A percentile compares a stretch with the other conserved stretches of the same genome.
phyloP scores from a whole-genome alignment of 1,284 basidiomycete genomes.

The Ustilago curta region DNA sequence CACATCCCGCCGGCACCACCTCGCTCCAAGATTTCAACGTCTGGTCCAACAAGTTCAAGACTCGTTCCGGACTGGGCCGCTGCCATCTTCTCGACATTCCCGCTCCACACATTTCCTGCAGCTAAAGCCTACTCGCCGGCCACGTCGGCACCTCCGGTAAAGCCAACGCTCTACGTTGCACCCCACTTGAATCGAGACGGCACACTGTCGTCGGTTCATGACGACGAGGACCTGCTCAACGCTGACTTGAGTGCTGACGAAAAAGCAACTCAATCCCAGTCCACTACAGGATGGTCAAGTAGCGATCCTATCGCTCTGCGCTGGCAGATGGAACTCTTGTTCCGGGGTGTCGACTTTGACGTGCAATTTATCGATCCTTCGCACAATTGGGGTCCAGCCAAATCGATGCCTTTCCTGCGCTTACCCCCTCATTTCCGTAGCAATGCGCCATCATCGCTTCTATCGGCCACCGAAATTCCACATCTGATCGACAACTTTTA shows the following conservation, averaged over 20 bases:
- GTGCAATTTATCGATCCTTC: conserved; percentile 49
- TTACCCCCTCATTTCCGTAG: conserved; percentile 35
- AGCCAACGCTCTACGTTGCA: conserved; percentile 48
- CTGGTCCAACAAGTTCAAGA: conserved; percentile 9
- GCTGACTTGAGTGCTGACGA: conserved; percentile 5
- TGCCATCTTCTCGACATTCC: conserved; percentile 47
- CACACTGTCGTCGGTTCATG: conserved; percentile 13
- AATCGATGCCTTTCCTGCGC: conserved; percentile 56
- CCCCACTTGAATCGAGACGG: conserved; percentile 48
- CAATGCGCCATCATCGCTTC: conserved; percentile 26
- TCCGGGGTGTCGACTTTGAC: conserved; percentile 48
- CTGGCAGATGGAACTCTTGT: conserved; percentile 63
- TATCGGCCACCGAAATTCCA: conserved; percentile 32
- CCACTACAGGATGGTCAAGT: conserved; percentile 52
- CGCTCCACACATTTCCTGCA: conserved; percentile 40
- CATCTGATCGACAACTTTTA: conserved; percentile 56
- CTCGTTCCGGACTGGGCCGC: conserved; percentile 41
- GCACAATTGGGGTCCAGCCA: conserved; percentile 56
- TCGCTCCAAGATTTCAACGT: conserved; percentile 27
- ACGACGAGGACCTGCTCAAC: background rate
- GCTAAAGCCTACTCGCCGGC: conserved; percentile 34
- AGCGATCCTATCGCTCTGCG: conserved; percentile 59
- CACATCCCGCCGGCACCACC: conserved; percentile 50
- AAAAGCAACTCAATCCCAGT: background rate
- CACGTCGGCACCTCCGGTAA: conserved; percentile 20